Percentiles rank a stretch among this genome's conserved stretches.
phyloP scores from a whole-genome alignment of 2,329 filamentous ascomycete genomes.

The Microcyclospora pomicola region DNA sequence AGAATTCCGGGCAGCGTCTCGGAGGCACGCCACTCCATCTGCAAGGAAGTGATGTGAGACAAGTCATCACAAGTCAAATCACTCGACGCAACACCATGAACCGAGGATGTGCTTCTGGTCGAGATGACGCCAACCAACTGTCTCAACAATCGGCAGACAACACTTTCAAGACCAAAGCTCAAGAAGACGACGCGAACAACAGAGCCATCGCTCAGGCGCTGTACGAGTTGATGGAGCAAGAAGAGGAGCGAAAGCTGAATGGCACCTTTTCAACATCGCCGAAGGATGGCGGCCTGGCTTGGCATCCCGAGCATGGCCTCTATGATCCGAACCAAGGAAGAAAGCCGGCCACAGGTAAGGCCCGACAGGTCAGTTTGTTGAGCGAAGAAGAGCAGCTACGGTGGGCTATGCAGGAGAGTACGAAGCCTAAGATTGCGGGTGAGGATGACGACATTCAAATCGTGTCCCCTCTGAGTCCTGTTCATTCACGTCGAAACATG shows the following conservation, averaged over 20 bases:
- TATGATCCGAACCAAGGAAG: slow-evolving; percentile 12
- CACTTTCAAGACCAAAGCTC: slow-evolving; percentile 69
- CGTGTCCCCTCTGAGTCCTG: not conserved
- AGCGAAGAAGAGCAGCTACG: slow-evolving; percentile 25
- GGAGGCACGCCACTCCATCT: slow-evolving; percentile 45
- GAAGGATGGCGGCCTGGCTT: slow-evolving; percentile 29
- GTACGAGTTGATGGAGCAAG: slow-evolving; percentile 76
- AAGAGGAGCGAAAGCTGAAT: slow-evolving; percentile 40
- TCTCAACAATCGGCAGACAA: slow-evolving; percentile 52
- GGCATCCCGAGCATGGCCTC: slow-evolving; percentile 25
- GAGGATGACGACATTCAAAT: not conserved
- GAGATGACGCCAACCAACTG: slow-evolving; percentile 51
- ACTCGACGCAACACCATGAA: slow-evolving; percentile 51
- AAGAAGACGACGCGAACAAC: slow-evolving; percentile 82
- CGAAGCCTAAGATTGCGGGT: not conserved
- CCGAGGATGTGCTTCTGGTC: slow-evolving; percentile 62
- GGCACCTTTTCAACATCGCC: slow-evolving; percentile 42
- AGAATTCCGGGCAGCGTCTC: slow-evolving; percentile 56
- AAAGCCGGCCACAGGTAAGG: not conserved
- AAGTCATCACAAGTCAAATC: slow-evolving; percentile 57
- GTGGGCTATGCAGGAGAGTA: slow-evolving; percentile 24
- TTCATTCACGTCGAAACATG: not conserved
- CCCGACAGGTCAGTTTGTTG: not conserved
- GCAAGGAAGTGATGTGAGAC: slow-evolving; percentile 55
- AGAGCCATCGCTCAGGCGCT: slow-evolving; percentile 72